Evolutionary conservation across 441 rosid genomes (phyloP), one percentile per base, ranked within the genome.

Genomic region (Aleurites moluccanus): DNA sequence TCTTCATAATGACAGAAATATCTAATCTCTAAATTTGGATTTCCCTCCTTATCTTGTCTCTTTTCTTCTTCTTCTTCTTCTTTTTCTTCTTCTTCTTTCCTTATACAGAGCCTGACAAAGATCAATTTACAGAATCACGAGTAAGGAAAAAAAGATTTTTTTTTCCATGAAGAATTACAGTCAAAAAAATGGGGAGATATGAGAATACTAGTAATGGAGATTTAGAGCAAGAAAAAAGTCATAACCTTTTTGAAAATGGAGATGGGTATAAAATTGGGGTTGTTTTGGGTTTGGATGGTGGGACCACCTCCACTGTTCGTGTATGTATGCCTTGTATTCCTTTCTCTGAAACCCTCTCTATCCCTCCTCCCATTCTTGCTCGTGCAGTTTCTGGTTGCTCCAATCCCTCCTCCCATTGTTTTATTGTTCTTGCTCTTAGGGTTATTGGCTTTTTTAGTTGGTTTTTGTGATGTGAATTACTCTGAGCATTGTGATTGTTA

Each of bases 311-410:
- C 35, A 90, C 92, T 21, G 84, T 90, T 45, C 87, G 94, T 68
- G 83, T 90, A 14, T 88, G 92, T 66, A 82, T 90, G 80, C 85
- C 90, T 27, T 38, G 86, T 16, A 69, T 85, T 20, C 81, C 86
- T 55, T 70, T 71, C 53, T 73, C 85, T 4, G 81, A 74, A 38
- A 62, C 79, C 55, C 80, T 82, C 3, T 82, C 88, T 28, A 79
- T 84, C 65, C 86, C 90, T 67, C 75, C 80, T 1, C 94, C 89
- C 3, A 62, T 90, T 63, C 90, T 88, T 50, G 84, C 88, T 20
- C 88, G 86, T 38, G 86, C 92, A 8, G 79, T 83, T 73, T 86
- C 87, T 28, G 92, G 94, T 56, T 90, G 92, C 83, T 88, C 92
- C 79, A 90, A 90, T 77, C n/a, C n/a, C n/a, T n/a, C n/a, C n/a